Conservation (phyloP, 148 eudicot genomes). For the Camellia japonica region DNA sequence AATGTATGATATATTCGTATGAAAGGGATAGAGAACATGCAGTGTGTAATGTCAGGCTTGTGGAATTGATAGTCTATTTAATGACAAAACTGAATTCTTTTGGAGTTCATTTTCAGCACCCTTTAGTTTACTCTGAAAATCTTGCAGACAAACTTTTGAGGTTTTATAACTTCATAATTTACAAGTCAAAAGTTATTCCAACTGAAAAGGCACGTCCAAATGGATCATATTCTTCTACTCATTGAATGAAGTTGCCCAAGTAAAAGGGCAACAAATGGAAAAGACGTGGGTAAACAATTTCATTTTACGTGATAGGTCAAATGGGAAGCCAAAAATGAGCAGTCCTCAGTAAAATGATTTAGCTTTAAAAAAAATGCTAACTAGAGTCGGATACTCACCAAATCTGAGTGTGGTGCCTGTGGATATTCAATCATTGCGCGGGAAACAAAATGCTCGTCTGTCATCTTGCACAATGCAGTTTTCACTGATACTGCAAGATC, state of each 20-base stretch:
- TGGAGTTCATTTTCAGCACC: conserved; percentile 11
- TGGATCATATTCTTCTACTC: neutral
- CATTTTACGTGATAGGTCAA: neutral
- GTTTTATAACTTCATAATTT: neutral
- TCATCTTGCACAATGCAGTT: conserved; percentile 49
- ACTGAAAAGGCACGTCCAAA: neutral
- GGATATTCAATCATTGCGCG: conserved; percentile 73
- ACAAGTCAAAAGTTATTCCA: neutral
- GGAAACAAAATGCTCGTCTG: conserved; percentile 54
- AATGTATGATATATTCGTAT: neutral
- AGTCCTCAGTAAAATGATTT: neutral
- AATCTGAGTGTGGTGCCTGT: conserved; percentile 71
- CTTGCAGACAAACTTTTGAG: neutral
- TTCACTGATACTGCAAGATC: conserved; percentile 44
- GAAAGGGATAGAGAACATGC: neutral
- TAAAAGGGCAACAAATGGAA: neutral
- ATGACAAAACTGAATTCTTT: neutral
- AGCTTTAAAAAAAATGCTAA: neutral
- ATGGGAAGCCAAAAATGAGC: neutral
- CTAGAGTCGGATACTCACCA: conserved; percentile 36
- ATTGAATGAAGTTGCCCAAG: neutral
- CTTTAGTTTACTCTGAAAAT: conserved; percentile 4
- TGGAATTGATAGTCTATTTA: neutral
- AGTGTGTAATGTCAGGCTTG: neutral
- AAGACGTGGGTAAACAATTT: neutral